Base-by-base conservation (phyloP, 352 stramenopile genomes). In the Pythium dissimile region DNA sequence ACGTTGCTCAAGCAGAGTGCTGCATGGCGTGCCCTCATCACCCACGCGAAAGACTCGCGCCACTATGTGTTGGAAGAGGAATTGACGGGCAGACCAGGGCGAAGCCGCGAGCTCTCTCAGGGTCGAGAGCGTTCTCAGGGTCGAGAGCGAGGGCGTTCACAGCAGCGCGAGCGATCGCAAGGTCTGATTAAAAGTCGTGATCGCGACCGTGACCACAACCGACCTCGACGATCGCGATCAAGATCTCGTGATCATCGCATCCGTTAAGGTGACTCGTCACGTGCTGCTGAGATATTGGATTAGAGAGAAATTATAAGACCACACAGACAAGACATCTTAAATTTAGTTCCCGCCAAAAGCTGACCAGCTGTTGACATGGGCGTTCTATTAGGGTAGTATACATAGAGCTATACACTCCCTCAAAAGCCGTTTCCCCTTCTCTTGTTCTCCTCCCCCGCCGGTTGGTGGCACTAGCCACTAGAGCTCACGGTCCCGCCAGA, bases 11-110 rank as follows among this genome's bases (percentile, higher is more conserved):
- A 75, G 52, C 80, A 90, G 47, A 91, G 79, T 60, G 64, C 62
- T 13, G 80, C 77, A 18, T 93, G 84, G 84, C 65, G 67, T 21
- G 66, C 76, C 45, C 64, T 93, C n/a, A 80, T 93, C 51, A 69
- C 80, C 12, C 69, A 88, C 54, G 74, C 73, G 6, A 88, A 87
- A 59, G 64, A 76, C 46, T 72, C 69, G 28, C 52, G 71, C 16
- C 45, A 66, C 11, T 93, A 88, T 58, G 48, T 86, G 13, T 27
- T 30, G 28, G 66, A 85, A 39, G 54, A 52, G n/a, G 60, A 69
- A 16, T 28, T 69, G 6, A 13, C 42, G 45, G 35, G 24, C 23
- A 32, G 21, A 4, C 31, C 26, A 16, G 47, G 50, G n/a, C 23
- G 32, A 5, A 37, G 37, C 35, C 56, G 30, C 3, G 42, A 41